Evolutionary conservation across 2,329 filamentous ascomycete species (phyloP).

Genomic region (Knufia fluminis): DNA sequence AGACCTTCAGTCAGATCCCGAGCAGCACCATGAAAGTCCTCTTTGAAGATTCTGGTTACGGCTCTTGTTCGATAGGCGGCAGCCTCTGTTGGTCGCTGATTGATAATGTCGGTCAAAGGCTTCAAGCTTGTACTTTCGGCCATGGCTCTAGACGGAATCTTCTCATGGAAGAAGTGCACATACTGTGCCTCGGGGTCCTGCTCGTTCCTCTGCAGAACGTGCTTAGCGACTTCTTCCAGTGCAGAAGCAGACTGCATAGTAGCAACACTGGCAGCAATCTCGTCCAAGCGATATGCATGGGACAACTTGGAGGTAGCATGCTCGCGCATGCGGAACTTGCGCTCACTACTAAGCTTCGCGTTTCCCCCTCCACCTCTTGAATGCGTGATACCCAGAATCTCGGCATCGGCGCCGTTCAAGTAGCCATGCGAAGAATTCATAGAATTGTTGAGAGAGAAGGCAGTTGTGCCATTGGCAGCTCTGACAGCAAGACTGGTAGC

Average conservation of each 20-base stretch:
- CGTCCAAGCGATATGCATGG: slow-evolving; percentile 69
- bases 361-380: slow-evolving; percentile 44
- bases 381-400: slow-evolving; percentile 49
- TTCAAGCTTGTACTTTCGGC: slow-evolving; percentile 61
- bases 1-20: slow-evolving; percentile 63
- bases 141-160: slow-evolving; percentile 67
- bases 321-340: slow-evolving; percentile 70
- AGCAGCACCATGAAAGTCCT: slow-evolving; percentile 60
- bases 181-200: slow-evolving; percentile 67
- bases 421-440: slow-evolving; percentile 44
- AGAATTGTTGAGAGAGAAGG: slow-evolving; percentile 51
- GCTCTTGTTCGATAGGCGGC: slow-evolving; percentile 65
- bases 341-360: slow-evolving; percentile 62
- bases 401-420: slow-evolving; percentile 39
- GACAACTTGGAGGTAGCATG: slow-evolving; percentile 70
- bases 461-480: slow-evolving; percentile 63
- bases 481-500: slow-evolving; percentile 68
- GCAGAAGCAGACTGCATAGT: slow-evolving; percentile 74
- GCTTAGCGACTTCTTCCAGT: slow-evolving; percentile 63
- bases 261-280: slow-evolving; percentile 72
- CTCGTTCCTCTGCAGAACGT: slow-evolving; percentile 63
- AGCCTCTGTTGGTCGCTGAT: slow-evolving; percentile 52
- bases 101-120: slow-evolving; percentile 59
- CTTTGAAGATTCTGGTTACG: slow-evolving; percentile 64
- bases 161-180: slow-evolving; percentile 89